Evolutionary conservation across 352 stramenopile genomes (phyloP), one percentile per base, ranked within the genome.

Genomic region (Thraustochytrium striatum): DNA sequence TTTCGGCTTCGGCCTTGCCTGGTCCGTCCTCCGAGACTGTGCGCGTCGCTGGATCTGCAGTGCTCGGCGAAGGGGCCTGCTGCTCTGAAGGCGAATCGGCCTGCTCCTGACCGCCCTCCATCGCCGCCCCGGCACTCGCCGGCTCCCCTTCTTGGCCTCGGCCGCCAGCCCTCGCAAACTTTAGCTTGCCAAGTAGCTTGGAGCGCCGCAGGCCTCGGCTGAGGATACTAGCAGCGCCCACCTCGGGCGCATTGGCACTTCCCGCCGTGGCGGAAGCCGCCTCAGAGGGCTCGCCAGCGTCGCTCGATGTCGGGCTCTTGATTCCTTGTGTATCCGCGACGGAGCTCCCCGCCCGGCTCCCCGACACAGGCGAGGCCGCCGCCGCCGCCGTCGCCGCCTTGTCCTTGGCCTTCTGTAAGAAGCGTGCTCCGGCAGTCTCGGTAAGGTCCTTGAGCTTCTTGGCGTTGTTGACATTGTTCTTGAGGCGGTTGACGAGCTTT

Each of bases 401-500:
- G 25, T 16, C 19, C 33, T 9, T 32, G 25, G 53, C 25, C 33
- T 11, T 61, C 33, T 36, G 25, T 16, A 11, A 5, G 5, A 5
- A 16, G 5, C 5, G 5, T 32, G 5, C 33, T 32, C 19, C 11
- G 53, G 53, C 25, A 61, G 5, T 61, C 53, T 16, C 33, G 25
- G 53, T 5, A 5, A 5, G 5, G 5, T 16, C 33, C 5, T 61
- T 5, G 53, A 36, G 53, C 53, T 61, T 5, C 25, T 5, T 16
- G 5, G 19, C 5, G 53, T 13, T 5, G 53, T 61, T 32, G 33
- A 13, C 25, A 11, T 11, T 5, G 25, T 32, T 61, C 33, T 61
- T 61, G 21, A 75, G 25, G 28, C 65, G 65, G 61, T 75, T 75
- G 19, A 61, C 65, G 32, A 75, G 43, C 39, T 75, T 75, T 9